Evolutionary conservation across 176 grass and related monocot genomes (phyloP), one percentile per base, ranked within the genome.

Genomic region (Zizania latifolia): DNA sequence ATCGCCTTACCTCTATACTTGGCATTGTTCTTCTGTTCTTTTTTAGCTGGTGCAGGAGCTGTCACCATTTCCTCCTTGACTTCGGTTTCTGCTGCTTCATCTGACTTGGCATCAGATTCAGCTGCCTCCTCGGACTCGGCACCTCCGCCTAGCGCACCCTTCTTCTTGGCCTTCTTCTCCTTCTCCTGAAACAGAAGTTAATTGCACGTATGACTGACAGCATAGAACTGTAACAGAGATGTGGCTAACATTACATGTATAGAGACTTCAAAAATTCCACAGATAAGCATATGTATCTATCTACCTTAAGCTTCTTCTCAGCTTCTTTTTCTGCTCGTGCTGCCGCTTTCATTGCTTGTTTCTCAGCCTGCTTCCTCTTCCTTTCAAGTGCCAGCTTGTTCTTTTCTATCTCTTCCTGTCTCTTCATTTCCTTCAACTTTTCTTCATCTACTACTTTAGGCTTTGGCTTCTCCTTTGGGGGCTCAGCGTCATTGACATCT

Each of bases 341-440:
- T 15, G 78, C 91, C 0, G 89, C 91, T 62, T 94, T 94, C 3
- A 84, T 79, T 8, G 76, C 84, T 67, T 90, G 87, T 79, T 98
- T 98, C 76, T 94, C 95, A 48, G 95, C 86, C 46, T 85, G 82
- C 63, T 73, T 98, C 86, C 88, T 98, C 86, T 99, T 99, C 43
- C 95, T 89, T 56, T 98, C 95, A 67, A 90, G 65, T 12, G 91
- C 95, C 61, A 88, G 64, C 72, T 68, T 98, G 58, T 93, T 86
- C 86, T 99, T 99, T 43, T 81, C 86, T 60, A 94, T 94, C 76
- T 94, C 91, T 62, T 99, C 95, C 80, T 94, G 91, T 76, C 95
- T 87, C 75, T 94, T 99, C 3, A 86, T 83, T 63, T 99, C 91
- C 81, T 83, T 94, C 72, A 94, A 66, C 63, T 94, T 98, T 16